Evolutionary conservation across 1,284 basidiomycete species (phyloP), one percentile per base, ranked within the genome.

Genomic region (Rhodotorula sp.): DNA sequence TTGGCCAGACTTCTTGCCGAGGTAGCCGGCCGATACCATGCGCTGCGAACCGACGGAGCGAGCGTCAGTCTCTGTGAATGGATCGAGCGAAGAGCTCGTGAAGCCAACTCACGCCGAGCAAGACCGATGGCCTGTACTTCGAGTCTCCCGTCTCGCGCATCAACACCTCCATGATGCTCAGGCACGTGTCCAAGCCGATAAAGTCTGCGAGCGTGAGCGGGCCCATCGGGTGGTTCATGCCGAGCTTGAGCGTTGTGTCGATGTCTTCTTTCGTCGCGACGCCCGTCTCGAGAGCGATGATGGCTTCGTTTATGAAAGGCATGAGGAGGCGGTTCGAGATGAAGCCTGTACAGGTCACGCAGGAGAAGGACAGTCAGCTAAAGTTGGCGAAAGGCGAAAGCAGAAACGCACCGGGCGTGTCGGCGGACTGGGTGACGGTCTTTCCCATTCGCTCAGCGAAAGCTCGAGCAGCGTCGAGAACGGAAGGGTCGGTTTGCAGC

Each of bases 21-120:
- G 85, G 91, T 92, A 97, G 51, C 91, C 90, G 24, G 94, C 95
- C 79, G 97, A 92, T 15, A 98, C 94, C 94, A 97, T 97, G 47
- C 92, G 85, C 68, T 70, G 54, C 19, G 47, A 20, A 27, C 2
- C 5, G 44, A 22, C 27, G 20, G 48, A 46, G 10, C 36, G 30
- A 10, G 9, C 22, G 0, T 10, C 22, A 17, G 51, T 19, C 44
- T 27, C 22, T 19, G 17, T 17, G 17, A 30, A 22, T 4, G 2
- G 39, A 44, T 10, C 20, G 22, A 36, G 36, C 36, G 17, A 56
- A 17, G 34, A 44, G 13, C 4, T 49, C 30, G 30, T 24, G 58
- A 29, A 27, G n/a, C n/a, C 10, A 32, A 63, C 62, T 32, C 19
- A 70, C 68, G 75, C 93, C 90, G 17, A 98, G 85, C 32, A 98